These are phyloP conservation scores for Botrytis elliptica DNA, from an alignment of 2,329 filamentous ascomycete genomes.

Conservation along the genomic window DNA sequence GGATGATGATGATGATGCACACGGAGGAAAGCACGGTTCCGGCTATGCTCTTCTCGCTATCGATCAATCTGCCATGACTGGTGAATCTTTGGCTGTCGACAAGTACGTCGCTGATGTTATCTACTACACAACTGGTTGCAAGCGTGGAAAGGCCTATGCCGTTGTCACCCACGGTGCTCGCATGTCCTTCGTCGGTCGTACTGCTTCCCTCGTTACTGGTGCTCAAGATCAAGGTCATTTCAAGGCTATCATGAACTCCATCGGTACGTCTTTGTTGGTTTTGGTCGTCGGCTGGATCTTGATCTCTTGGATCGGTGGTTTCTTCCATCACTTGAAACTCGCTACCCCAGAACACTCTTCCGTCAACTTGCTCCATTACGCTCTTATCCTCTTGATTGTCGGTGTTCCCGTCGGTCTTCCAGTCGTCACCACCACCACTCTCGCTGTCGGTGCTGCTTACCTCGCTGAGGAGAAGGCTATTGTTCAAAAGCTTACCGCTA, in stretches of 20 bases:
- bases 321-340: conserved; percentile 69
- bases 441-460: conserved; percentile 75
- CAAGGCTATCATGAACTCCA: conserved; percentile 82
- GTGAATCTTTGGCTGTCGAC: conserved; percentile 75
- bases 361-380: conserved; percentile 66
- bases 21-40: conserved; percentile 51
- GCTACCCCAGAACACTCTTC: conserved; percentile 57
- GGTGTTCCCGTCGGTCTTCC: conserved; percentile 79
- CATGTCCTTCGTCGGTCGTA: conserved; percentile 75
- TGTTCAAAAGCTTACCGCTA: conserved; percentile 76
- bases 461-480: conserved; percentile 76
- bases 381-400: conserved; percentile 70
- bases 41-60: conserved; percentile 68
- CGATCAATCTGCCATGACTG: conserved; percentile 79
- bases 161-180: conserved; percentile 66
- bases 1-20: conserved; percentile 55
- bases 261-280: conserved; percentile 71
- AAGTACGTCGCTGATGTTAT: conserved; percentile 75
- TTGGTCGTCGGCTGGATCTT: conserved; percentile 78
- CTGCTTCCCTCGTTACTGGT: conserved; percentile 70
- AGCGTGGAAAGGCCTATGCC: conserved; percentile 74
- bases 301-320: conserved; percentile 73
- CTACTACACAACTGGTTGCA: conserved; percentile 80
- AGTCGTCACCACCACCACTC: conserved; percentile 74
- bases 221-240: conserved; percentile 75